These are phyloP conservation scores for Ceratobasidium sp. DNA, from an alignment of 1,284 basidiomycete species.

Conservation along the genomic window DNA sequence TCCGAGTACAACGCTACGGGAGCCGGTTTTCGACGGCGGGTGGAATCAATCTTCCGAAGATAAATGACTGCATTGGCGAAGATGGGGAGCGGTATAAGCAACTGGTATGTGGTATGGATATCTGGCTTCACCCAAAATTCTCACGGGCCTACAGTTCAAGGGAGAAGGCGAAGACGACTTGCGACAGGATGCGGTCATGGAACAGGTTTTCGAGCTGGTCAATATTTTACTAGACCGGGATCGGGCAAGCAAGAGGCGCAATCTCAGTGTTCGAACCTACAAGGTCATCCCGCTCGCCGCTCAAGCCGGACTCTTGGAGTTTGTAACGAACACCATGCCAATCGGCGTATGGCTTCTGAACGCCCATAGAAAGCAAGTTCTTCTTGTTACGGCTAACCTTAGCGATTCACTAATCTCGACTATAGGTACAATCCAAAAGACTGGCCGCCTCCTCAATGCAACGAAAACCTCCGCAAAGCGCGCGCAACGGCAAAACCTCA, in stretches of 20 bases:
- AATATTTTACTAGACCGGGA: slow-evolving; percentile 81
- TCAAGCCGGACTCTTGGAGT: slow-evolving; percentile 89
- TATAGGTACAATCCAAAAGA: slow-evolving; percentile 55
- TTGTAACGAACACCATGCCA: slow-evolving; percentile 81
- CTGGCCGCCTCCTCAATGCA: slow-evolving; percentile 29
- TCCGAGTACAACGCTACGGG: slow-evolving; percentile 71
- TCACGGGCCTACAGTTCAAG: slow-evolving; percentile 73
- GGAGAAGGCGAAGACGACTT: slow-evolving; percentile 88
- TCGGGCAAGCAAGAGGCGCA: slow-evolving; percentile 74
- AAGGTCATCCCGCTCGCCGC: slow-evolving; percentile 85
- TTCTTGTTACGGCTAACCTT: background rate
- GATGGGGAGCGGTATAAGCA: slow-evolving; percentile 78
- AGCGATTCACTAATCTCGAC: background rate
- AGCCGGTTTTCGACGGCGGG: slow-evolving; percentile 71
- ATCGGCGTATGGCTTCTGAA: slow-evolving; percentile 66
- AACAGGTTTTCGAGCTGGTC: slow-evolving; percentile 93
- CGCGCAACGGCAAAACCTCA: slow-evolving; percentile 34
- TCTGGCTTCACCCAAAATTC: background rate
- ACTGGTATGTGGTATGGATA: slow-evolving; percentile 62
- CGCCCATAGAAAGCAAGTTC: slow-evolving; percentile 66
- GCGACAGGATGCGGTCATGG: slow-evolving; percentile 98
- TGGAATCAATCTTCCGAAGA: slow-evolving; percentile 85
- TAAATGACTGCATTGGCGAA: slow-evolving; percentile 72
- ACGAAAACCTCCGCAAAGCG: slow-evolving; percentile 33
- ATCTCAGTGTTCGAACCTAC: slow-evolving; percentile 82